Percentiles rank a stretch among this genome's conserved stretches.
Conservation (phyloP, 1,284 basidiomycete genomes). For the Athelia psychrophila region DNA sequence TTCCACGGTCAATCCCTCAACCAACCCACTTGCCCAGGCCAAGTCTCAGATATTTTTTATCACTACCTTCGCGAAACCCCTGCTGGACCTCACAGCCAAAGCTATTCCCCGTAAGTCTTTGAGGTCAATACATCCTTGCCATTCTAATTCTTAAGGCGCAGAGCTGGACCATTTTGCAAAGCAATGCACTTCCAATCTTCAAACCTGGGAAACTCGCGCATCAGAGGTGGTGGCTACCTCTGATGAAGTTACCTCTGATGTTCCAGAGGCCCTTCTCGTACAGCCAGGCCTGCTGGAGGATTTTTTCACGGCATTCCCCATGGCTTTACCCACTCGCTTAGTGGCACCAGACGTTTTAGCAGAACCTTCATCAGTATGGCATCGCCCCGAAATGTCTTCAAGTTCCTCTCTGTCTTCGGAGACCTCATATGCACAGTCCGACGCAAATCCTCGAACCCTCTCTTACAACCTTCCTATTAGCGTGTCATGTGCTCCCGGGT, state of each 20-base stretch:
- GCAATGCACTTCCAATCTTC: not conserved
- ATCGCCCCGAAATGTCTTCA: constrained; percentile 27
- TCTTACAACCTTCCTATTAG: not conserved
- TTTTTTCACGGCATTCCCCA: constrained; percentile 58
- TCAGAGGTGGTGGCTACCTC: constrained; percentile 4
- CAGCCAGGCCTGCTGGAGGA: constrained; percentile 44
- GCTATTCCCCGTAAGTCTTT: constrained; percentile 69
- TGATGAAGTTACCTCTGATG: constrained; percentile 5
- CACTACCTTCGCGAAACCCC: constrained; percentile 75
- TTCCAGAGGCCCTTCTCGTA: constrained; percentile 15
- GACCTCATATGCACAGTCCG: constrained; percentile 7
- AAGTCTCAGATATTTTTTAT: constrained; percentile 91
- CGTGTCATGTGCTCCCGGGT: constrained; percentile 14
- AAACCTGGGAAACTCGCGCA: constrained; percentile 5
- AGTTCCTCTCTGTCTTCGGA: constrained; percentile 18
- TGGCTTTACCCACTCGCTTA: constrained; percentile 47
- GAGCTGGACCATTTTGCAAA: constrained; percentile 62
- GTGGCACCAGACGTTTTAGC: constrained; percentile 23
- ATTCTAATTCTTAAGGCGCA: constrained; percentile 20
- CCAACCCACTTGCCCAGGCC: constrained; percentile 72
- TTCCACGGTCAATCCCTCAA: constrained; percentile 63
- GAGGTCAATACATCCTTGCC: not conserved
- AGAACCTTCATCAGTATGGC: constrained; percentile 20
- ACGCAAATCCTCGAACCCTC: not conserved
- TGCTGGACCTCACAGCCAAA: constrained; percentile 72